Conservation (phyloP, 805 yeast species). For the Kuraishia borneana region DNA sequence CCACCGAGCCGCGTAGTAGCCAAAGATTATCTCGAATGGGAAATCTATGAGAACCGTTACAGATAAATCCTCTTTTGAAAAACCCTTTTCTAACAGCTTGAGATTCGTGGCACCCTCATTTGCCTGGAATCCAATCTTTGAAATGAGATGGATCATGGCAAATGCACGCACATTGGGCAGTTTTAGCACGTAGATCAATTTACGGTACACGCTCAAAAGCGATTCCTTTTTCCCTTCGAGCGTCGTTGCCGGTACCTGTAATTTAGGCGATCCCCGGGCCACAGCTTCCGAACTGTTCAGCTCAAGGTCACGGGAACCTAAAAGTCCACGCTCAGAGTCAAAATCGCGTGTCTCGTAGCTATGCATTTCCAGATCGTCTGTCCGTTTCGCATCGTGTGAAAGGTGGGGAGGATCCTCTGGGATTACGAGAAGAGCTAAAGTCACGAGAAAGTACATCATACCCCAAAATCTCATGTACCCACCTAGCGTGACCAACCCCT, state of each 20-base stretch:
- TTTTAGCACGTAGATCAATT: slow-evolving; percentile 61
- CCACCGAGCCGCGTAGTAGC: slow-evolving; percentile 95
- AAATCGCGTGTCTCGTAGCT: slow-evolving; percentile 10
- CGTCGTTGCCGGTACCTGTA: slow-evolving; percentile 13
- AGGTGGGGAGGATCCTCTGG: slow-evolving; percentile 62
- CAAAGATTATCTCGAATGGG: slow-evolving; percentile 91
- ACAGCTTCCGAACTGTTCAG: slow-evolving; percentile 17
- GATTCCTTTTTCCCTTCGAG: slow-evolving; percentile 5
- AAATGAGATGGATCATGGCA: slow-evolving; percentile 60
- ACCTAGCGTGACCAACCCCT: slow-evolving; percentile 63
- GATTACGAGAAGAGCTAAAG: slow-evolving; percentile 47
- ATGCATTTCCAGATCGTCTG: slow-evolving; percentile 11
- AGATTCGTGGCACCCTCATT: slow-evolving; percentile 94
- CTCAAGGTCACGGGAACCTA: no score
- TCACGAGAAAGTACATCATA: slow-evolving; percentile 52
- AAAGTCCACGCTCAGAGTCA: slow-evolving; percentile 4
- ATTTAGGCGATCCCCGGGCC: slow-evolving; percentile 17
- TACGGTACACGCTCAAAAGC: slow-evolving; percentile 30
- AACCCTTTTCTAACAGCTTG: slow-evolving; percentile 82
- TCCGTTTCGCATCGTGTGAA: slow-evolving; percentile 3
- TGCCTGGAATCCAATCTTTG: slow-evolving; percentile 90
- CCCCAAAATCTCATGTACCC: slow-evolving; percentile 77
- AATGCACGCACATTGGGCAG: slow-evolving; percentile 65
- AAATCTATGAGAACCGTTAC: slow-evolving; percentile 88
- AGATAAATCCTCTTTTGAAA: slow-evolving; percentile 88